Evolutionary conservation across 2,329 filamentous ascomycete species (phyloP).

Genomic region (Colletotrichum sidae): DNA sequence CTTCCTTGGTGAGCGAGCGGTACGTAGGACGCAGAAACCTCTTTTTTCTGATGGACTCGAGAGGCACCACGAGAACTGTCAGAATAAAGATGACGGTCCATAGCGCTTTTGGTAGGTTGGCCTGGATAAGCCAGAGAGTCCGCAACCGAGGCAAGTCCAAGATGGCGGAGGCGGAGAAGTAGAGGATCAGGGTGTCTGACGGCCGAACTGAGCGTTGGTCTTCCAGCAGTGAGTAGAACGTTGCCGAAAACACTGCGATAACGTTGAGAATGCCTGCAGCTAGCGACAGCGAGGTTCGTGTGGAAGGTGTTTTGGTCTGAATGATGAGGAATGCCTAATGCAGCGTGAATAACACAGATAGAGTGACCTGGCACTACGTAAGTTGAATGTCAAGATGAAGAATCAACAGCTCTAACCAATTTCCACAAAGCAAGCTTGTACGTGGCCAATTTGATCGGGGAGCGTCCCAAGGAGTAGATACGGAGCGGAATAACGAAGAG

Average conservation of each 20-base stretch:
- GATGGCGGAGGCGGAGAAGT: conserved; percentile 8
- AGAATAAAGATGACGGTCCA: conserved; percentile 9
- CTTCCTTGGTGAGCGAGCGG: conserved; percentile 32
- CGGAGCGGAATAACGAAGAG: conserved; percentile 9
- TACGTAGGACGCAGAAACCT: conserved; percentile 19
- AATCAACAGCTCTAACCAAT: neutral
- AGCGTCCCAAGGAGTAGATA: neutral
- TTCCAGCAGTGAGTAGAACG: conserved; percentile 12
- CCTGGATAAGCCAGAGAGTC: conserved; percentile 5
- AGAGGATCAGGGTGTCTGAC: conserved; percentile 17
- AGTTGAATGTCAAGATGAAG: neutral
- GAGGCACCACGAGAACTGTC: conserved; percentile 17
- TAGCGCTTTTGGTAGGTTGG: neutral
- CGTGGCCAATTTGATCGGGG: conserved; percentile 12
- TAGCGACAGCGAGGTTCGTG: neutral
- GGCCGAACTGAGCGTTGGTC: conserved; percentile 19
- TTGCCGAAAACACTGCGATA: conserved; percentile 12
- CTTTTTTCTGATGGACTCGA: conserved; percentile 41
- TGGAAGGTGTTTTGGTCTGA: neutral
- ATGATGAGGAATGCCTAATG: neutral
- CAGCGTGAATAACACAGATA: neutral
- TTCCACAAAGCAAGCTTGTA: conserved; percentile 9
- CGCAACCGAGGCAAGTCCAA: conserved; percentile 3
- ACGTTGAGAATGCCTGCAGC: conserved; percentile 12
- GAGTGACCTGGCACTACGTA: neutral